These are phyloP conservation scores for Sclerotinia glacialis DNA, from an alignment of 2,329 filamentous ascomycete genomes.

Conservation along the genomic window DNA sequence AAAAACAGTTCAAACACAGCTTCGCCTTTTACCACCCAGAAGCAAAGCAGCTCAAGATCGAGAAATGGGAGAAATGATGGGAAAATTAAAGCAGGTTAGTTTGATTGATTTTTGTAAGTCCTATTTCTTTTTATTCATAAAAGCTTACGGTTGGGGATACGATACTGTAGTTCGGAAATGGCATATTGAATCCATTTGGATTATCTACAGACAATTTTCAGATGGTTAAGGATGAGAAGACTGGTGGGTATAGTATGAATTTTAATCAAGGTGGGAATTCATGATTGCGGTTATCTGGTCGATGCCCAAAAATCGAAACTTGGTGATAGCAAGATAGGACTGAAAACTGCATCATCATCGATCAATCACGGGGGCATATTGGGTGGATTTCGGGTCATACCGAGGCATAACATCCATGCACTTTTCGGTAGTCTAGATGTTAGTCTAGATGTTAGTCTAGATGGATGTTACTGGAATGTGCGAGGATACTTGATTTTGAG, in stretches of 20 bases:
- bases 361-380: neutral
- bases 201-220: constrained; percentile 93
- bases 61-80: constrained; percentile 97
- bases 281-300: neutral
- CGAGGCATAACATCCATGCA: neutral
- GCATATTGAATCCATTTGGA: constrained; percentile 88
- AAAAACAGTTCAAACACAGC: constrained; percentile 64
- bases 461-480: neutral
- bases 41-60: constrained; percentile 77
- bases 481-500: neutral
- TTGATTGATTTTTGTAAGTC: constrained; percentile 13
- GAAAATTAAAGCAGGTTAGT: constrained; percentile 78
- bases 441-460: too few species aligned
- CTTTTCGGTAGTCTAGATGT: neutral
- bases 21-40: constrained; percentile 62
- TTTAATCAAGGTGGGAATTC: constrained; percentile 50
- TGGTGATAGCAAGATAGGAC: neutral
- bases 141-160: constrained; percentile 12
- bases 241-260: constrained; percentile 91
- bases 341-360: neutral
- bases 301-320: neutral
- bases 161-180: constrained; percentile 68
- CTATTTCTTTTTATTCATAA: neutral
- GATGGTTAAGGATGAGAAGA: constrained; percentile 85
- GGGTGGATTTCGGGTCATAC: neutral